A percentile compares a stretch with the other conserved stretches of the same genome.
phyloP scores from a whole-genome alignment of 2,329 filamentous ascomycete species.

The Phialophora expanda region DNA sequence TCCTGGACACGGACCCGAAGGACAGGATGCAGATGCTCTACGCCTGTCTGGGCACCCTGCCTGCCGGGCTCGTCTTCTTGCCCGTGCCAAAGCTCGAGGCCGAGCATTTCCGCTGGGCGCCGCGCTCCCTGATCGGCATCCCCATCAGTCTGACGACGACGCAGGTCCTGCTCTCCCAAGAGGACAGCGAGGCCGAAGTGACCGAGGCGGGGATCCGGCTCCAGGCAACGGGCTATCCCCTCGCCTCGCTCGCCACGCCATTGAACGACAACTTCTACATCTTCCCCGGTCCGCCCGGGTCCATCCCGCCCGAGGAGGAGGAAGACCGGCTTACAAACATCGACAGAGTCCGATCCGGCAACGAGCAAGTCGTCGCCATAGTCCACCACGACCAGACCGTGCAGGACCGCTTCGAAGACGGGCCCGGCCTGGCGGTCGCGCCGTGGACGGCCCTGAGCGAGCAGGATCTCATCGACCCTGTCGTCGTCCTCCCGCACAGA shows the following conservation, averaged over 20 bases:
- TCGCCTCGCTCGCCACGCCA: not conserved
- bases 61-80: not conserved
- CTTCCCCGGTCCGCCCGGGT: not conserved
- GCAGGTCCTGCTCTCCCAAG: not conserved
- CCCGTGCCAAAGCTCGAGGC: slow-evolving; percentile 3
- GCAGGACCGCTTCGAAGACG: not conserved
- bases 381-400: not conserved
- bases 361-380: not conserved
- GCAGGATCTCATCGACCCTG: not conserved
- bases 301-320: not conserved
- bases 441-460: not conserved
- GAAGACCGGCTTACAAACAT: not conserved
- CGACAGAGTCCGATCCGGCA: not conserved
- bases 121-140: not conserved
- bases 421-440: not conserved
- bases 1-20: not conserved
- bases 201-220: not conserved
- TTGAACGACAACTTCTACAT: slow-evolving; percentile 1
- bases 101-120: slow-evolving; percentile 8
- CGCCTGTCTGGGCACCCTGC: not conserved
- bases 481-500: not conserved
- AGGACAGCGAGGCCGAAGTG: not conserved
- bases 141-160: not conserved
- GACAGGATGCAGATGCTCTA: not conserved
- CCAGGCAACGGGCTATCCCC: not conserved